Evolutionary conservation across 2,329 filamentous ascomycete genomes (phyloP).

Genomic region (Trichoderma arundinaceum): DNA sequence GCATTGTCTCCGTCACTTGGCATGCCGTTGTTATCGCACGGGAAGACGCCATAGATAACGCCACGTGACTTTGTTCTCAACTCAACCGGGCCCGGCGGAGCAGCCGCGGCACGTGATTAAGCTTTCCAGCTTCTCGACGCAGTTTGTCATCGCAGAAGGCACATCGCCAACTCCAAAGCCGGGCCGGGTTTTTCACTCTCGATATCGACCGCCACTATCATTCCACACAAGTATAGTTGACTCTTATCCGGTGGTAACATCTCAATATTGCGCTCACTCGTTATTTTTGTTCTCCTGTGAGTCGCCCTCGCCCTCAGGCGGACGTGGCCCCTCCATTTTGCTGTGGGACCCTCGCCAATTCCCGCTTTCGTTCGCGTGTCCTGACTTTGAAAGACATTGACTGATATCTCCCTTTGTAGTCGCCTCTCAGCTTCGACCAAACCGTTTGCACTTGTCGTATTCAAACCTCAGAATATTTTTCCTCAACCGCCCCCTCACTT

Average conservation of each 20-base stretch:
- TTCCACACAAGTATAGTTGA: conserved; percentile 50
- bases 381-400: conserved; percentile 39
- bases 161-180: conserved; percentile 32
- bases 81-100: conserved; percentile 30
- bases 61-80: conserved; percentile 25
- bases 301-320: conserved; percentile 35
- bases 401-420: conserved; percentile 35
- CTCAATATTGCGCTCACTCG: conserved; percentile 43
- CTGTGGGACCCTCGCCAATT: conserved; percentile 29
- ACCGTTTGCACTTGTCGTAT: conserved; percentile 34
- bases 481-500: background rate
- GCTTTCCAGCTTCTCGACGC: conserved; percentile 31
- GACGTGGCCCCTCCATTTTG: conserved; percentile 32
- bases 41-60: conserved; percentile 13
- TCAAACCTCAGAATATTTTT: conserved; percentile 18
- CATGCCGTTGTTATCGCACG: background rate
- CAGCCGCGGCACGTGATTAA: conserved; percentile 28
- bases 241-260: conserved; percentile 45
- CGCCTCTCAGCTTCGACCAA: conserved; percentile 36
- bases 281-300: conserved; percentile 41
- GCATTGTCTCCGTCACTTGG: background rate
- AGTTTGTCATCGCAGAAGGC: conserved; percentile 36
- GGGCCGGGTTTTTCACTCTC: conserved; percentile 35
- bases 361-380: conserved; percentile 33
- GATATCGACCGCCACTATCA: conserved; percentile 47